Evolutionary conservation across 768 basidiomycete genomes (phyloP).

Genomic region (Tricholoma terreum): DNA sequence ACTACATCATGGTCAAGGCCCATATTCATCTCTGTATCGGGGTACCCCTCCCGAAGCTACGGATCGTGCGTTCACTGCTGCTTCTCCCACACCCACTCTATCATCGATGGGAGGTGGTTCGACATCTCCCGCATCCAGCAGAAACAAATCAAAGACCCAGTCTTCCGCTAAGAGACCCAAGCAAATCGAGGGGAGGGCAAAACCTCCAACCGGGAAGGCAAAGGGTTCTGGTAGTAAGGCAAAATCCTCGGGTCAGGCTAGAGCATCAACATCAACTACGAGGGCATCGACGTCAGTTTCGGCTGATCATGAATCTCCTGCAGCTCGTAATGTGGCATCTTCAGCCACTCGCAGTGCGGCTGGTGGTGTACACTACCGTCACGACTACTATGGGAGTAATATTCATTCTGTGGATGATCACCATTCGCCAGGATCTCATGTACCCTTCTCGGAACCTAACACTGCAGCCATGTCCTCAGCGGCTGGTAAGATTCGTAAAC

Average conservation of each 20-base stretch:
- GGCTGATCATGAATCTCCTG: not conserved
- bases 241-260: not conserved
- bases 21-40: slow-evolving; percentile 41
- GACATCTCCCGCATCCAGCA: not conserved
- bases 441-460: not conserved
- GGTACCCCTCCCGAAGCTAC: slow-evolving; percentile 16
- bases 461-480: not conserved
- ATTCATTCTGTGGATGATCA: not conserved
- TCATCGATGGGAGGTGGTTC: not conserved
- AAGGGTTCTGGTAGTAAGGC: not conserved
- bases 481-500: not conserved
- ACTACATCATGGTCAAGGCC: slow-evolving; percentile 32
- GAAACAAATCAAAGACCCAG: not conserved
- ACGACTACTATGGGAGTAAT: slow-evolving; percentile 30
- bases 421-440: not conserved
- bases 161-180: not conserved
- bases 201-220: not conserved
- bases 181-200: not conserved
- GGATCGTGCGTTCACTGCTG: not conserved
- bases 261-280: not conserved
- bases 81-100: slow-evolving; percentile 4
- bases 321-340: not conserved
- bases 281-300: not conserved
- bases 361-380: slow-evolving; percentile 25
- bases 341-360: slow-evolving; percentile 7